Base-by-base conservation (phyloP, 2,329 filamentous ascomycete species). In the Trichoderma sp. region DNA sequence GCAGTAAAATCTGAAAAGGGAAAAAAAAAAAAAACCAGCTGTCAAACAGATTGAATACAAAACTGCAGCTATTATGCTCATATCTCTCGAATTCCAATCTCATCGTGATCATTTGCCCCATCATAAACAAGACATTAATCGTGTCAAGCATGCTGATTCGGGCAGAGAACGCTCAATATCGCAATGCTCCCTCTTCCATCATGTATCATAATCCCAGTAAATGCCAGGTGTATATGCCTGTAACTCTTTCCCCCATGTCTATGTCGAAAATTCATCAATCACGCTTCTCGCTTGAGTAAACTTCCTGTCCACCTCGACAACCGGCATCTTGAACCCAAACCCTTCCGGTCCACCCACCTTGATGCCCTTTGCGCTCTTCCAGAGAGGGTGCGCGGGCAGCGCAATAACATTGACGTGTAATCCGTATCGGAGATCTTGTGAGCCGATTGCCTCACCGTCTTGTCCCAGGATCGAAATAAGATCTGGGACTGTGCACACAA, bases 341-440 rank as follows among this genome's bases (percentile, higher is more conserved):
- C 75, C 76, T n/a, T 75, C 72, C 0, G 78, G 78, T 0, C 78
- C 78, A 1, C 78, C 78, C 1, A 79, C 71, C 25, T 75, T 74
- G 64, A 80, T 74, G 0, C 75, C 79, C 60, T 73, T 72, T 3
- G 76, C 75, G 1, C 76, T 79, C 71, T 76, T 84, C 84, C 84
- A 87, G 12, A 84, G 70, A 0, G 83, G 82, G 67, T 84, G 82
- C 1, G 82, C 81, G 2, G 83, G 78, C 35, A 86, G 75, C 0
- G 78, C 84, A 68, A 86, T 81, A 0, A 86, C 84, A 35, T 74
- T 81, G 0, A 86, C 84, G 4, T 80, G 76, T 3, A 86, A 70
- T 0, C 84, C 84, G 64, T 86, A 87, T 10, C 84, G 78, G 34
- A 84, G 74, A 27, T 86, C 83, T 15, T 82, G 80, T 0, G 83